These are phyloP conservation scores for Sclerospora graminicola DNA, from an alignment of 352 stramenopile genomes.

Conservation along the genomic window DNA sequence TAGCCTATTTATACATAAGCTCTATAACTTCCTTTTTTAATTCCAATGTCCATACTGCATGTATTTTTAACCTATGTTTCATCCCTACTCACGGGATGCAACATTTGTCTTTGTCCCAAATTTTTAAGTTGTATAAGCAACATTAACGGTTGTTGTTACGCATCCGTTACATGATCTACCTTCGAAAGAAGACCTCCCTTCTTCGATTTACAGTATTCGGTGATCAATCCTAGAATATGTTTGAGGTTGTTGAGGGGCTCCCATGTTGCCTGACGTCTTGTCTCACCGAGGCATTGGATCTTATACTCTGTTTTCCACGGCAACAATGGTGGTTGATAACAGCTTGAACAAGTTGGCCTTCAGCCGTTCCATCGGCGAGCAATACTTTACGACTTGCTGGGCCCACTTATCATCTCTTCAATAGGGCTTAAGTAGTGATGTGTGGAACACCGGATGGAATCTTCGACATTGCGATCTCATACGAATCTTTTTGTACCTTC, in stretches of 20 bases:
- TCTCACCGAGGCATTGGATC: slow-evolving; percentile 4
- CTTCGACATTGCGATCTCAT: slow-evolving; percentile 5
- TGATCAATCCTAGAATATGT: background rate
- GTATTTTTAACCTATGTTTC: too few relatives aligned
- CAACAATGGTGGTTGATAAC: slow-evolving; percentile 1
- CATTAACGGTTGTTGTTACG: too few relatives aligned
- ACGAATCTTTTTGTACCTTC: slow-evolving; percentile 1
- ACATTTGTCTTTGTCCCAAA: too few relatives aligned
- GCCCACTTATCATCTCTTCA: background rate
- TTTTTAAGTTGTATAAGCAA: too few relatives aligned
- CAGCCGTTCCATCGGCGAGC: slow-evolving; percentile 1
- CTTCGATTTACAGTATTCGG: background rate
- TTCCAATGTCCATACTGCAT: too few relatives aligned
- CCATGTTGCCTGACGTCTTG: slow-evolving; percentile 1
- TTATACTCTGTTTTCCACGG: slow-evolving; percentile 1
- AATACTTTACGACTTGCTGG: background rate
- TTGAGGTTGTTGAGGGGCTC: slow-evolving; percentile 1
- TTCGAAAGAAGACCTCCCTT: slow-evolving; percentile 1
- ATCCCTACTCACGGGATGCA: too few relatives aligned
- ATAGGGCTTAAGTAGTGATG: slow-evolving; percentile 5
- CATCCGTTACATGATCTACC: slow-evolving; percentile 2
- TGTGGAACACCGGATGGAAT: slow-evolving; percentile 4
- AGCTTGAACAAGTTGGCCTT: slow-evolving; percentile 3
- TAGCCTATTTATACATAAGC: too few relatives aligned
- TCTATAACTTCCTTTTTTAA: too few relatives aligned